phyloP scores from a whole-genome alignment of 192 early-diverging fungal species.

The Podila minutissima region DNA sequence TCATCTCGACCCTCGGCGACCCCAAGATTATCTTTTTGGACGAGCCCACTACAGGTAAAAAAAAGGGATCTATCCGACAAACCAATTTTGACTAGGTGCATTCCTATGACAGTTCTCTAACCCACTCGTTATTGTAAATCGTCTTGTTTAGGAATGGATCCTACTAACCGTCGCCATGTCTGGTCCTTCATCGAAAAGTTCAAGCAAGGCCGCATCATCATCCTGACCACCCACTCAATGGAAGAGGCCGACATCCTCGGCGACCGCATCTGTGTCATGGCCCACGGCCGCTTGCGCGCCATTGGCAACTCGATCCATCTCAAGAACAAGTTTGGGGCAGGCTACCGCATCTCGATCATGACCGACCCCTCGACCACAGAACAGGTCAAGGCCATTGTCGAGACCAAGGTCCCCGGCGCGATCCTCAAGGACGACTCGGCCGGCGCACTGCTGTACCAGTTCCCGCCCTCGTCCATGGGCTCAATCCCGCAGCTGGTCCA shows the following conservation, averaged over 20 bases:
- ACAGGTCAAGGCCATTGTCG: constrained; percentile 59
- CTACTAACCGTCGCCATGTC: constrained; percentile 80
- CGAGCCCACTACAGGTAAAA: constrained; percentile 64
- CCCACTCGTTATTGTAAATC: not conserved
- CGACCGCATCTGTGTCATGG: constrained; percentile 74
- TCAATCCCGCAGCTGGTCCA: constrained; percentile 64
- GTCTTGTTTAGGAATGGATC: constrained; percentile 73
- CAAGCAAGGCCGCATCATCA: constrained; percentile 75
- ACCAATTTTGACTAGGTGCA: not conserved
- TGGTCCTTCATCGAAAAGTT: constrained; percentile 85
- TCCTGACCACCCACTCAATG: constrained; percentile 80
- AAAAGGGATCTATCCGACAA: no score
- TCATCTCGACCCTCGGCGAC: constrained; percentile 79
- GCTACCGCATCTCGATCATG: constrained; percentile 75
- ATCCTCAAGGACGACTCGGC: constrained; percentile 77
- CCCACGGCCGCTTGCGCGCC: constrained; percentile 69
- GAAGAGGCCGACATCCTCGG: constrained; percentile 73
- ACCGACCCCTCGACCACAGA: constrained; percentile 57
- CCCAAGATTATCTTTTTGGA: constrained; percentile 75
- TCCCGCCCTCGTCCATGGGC: constrained; percentile 59
- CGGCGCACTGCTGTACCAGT: constrained; percentile 72
- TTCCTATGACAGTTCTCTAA: not conserved
- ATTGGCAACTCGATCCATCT: constrained; percentile 70
- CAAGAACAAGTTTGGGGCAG: constrained; percentile 79
- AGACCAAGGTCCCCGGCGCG: constrained; percentile 57